phyloP scores from a whole-genome alignment of 2,329 filamentous ascomycete genomes.

The Dryadomyces sulphureus region DNA sequence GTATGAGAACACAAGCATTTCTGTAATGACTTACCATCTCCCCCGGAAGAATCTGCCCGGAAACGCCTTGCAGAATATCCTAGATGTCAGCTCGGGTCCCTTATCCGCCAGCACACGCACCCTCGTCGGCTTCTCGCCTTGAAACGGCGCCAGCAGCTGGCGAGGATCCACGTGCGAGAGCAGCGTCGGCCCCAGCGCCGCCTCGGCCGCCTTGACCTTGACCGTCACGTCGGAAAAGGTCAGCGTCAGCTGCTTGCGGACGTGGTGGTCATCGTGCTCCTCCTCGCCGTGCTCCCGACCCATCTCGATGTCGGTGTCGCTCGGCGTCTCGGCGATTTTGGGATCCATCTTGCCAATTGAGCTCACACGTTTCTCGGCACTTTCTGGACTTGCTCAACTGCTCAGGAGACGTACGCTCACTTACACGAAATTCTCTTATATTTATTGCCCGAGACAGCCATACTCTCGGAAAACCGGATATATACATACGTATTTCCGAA shows the following conservation, averaged over 20 bases:
- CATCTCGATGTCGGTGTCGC: conserved; percentile 6
- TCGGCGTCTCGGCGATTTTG: neutral
- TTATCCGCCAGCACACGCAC: too few relatives aligned
- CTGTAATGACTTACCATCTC: conserved; percentile 5
- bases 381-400: too few relatives aligned
- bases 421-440: too few relatives aligned
- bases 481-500: too few relatives aligned
- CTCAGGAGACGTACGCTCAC: too few relatives aligned
- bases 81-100: neutral
- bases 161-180: conserved; percentile 8
- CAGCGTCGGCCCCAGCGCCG: conserved; percentile 8
- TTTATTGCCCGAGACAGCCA: too few relatives aligned
- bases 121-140: neutral
- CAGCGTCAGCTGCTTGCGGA: conserved; percentile 6
- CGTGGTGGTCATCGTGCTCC: neutral
- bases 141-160: neutral
- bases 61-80: conserved; percentile 5
- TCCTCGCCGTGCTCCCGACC: neutral
- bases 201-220: conserved; percentile 7
- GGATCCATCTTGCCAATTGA: too few relatives aligned
- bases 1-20: neutral
- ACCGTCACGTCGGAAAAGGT: conserved; percentile 9
- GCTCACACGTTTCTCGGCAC: too few relatives aligned
- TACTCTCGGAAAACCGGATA: too few relatives aligned
- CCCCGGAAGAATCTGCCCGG: conserved; percentile 5